Evolutionary conservation across 306 rosid genomes (phyloP), one percentile per base, ranked within the genome.

Genomic region (Fragaria ananassa): DNA sequence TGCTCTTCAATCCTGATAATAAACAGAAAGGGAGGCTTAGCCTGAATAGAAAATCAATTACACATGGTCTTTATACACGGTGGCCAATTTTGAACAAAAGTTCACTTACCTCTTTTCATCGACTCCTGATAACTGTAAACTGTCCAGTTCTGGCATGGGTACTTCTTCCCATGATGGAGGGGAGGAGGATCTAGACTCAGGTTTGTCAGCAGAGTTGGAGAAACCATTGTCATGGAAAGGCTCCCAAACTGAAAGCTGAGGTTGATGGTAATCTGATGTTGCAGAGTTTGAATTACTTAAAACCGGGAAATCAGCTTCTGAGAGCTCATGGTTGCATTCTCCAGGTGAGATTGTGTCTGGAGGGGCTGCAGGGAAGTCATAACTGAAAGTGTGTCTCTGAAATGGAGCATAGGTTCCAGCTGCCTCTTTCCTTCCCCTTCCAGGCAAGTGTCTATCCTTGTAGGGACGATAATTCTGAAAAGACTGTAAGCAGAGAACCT

Each of bases 371-470:
- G 83, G 47, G 10, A 85, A 41, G 80, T 89, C 86, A 79, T 79
- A 81, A 47, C 63, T 76, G 35, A 77, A 75, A 74, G 74, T 1
- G 23, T 79, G 66, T 80, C 91, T 85, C 75, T 81, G 89, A 46
- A 71, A 72, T 73, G 82, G 90, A 21, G 80, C 87, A 53, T 81
- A 83, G 62, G 51, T 44, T 85, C 82, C 84, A 2, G 78, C 77
- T 41, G 81, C 84, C 64, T 75, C 88, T 61, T 81, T 82, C 84
- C 89, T 87, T 81, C 85, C 92, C 83, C 86, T 86, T 47, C 85
- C 89, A 62, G 81, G 71, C 18, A 53, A 68, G 56, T 81, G 76
- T 83, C 84, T 81, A 71, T 85, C 89, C 84, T 83, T 83, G 69
- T 80, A 86, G 47, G 84, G 76, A 31, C 64, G 85, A 72, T 83